Evolutionary conservation across 805 yeast genomes (phyloP).

Genomic region (Lachancea lanzarotensis): DNA sequence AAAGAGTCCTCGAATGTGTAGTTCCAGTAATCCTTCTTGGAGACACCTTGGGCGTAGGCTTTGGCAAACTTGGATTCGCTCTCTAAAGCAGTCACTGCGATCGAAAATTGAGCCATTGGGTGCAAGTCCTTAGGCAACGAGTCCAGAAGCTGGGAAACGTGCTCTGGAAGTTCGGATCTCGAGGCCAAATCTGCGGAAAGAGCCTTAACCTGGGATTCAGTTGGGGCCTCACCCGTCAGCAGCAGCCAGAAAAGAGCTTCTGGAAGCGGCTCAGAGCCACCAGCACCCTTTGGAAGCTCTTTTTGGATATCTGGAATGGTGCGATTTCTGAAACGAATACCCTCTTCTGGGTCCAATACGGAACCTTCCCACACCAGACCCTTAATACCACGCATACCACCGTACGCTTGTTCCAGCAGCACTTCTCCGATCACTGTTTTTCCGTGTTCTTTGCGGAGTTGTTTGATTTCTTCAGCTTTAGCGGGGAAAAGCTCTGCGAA

Average conservation of each 20-base stretch:
- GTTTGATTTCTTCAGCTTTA: conserved; percentile 77
- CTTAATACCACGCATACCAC: conserved; percentile 87
- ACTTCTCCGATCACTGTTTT: conserved; percentile 65
- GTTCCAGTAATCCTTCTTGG: conserved; percentile 79
- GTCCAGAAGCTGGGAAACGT: conserved; percentile 66
- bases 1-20: conserved; percentile 76
- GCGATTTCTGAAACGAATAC: conserved; percentile 79
- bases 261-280: conserved; percentile 63
- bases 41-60: conserved; percentile 78
- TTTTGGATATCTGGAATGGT: conserved; percentile 75
- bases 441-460: conserved; percentile 87
- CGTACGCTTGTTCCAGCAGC: conserved; percentile 72
- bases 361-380: conserved; percentile 88
- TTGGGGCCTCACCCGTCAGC: conserved; percentile 78
- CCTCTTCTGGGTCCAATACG: conserved; percentile 76
- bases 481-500: conserved; percentile 89
- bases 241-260: conserved; percentile 80
- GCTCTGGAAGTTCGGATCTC: conserved; percentile 70
- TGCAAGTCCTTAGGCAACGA: conserved; percentile 68
- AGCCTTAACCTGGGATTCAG: conserved; percentile 61
- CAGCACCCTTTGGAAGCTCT: conserved; percentile 68
- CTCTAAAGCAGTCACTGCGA: conserved; percentile 76
- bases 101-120: conserved; percentile 87
- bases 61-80: conserved; percentile 77
- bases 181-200: conserved; percentile 73